Percentiles rank a stretch among this genome's conserved stretches.
Conservation (phyloP, 345 rosid species). For the Eucalyptus urophylla region DNA sequence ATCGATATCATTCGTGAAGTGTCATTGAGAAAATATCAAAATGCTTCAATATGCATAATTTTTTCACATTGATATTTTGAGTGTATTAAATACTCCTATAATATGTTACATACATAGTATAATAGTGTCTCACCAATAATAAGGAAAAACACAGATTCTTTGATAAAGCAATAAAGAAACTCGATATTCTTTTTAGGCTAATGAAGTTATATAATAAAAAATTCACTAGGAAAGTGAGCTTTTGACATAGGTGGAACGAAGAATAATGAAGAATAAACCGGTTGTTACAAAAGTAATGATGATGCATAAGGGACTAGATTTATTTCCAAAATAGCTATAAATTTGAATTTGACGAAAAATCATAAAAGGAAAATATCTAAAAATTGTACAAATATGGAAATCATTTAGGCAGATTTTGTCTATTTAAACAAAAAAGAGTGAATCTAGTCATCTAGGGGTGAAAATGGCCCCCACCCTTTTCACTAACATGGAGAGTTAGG, state of each 20-base stretch:
- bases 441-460: background rate
- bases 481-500: background rate
- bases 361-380: background rate
- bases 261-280: background rate
- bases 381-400: background rate
- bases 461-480: background rate
- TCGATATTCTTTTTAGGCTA: background rate
- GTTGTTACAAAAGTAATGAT: background rate
- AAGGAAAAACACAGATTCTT: background rate
- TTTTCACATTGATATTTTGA: background rate
- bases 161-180: background rate
- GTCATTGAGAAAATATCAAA: background rate
- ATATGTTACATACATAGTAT: background rate
- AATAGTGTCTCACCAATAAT: background rate
- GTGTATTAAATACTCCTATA: background rate
- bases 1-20: background rate
- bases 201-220: background rate
- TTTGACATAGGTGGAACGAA: background rate
- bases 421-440: background rate
- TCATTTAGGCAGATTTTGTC: background rate
- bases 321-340: background rate
- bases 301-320: background rate
- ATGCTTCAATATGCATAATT: background rate
- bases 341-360: background rate
- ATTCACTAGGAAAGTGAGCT: background rate